Percentiles rank a stretch among this genome's conserved stretches.
Evolutionary conservation across 768 basidiomycete species (phyloP).

Genomic region (Gloeopeniophorella convolvens): DNA sequence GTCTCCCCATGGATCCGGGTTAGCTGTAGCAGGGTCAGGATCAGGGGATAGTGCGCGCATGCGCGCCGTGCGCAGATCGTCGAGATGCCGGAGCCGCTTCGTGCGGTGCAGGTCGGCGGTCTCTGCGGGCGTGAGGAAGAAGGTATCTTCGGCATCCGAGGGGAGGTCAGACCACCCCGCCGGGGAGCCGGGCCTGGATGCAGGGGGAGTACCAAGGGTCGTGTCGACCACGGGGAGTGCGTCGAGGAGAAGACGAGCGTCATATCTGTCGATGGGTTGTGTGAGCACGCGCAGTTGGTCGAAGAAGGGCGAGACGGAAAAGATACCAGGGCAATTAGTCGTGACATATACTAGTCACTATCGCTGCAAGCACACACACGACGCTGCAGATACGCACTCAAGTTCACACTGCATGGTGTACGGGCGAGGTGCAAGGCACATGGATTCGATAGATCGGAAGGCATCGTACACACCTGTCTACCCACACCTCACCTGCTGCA

Average conservation of each 20-base stretch:
- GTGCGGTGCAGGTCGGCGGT: slow-evolving; percentile 57
- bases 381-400: too few species aligned
- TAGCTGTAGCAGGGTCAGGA: slow-evolving; percentile 22
- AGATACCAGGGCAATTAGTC: neutral
- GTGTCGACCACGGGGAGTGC: slow-evolving; percentile 28
- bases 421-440: neutral
- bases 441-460: slow-evolving; percentile 18
- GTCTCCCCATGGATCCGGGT: slow-evolving; percentile 54
- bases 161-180: slow-evolving; percentile 80
- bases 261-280: slow-evolving; percentile 50
- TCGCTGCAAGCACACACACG: too few species aligned
- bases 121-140: slow-evolving; percentile 68
- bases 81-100: slow-evolving; percentile 59
- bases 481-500: slow-evolving; percentile 44
- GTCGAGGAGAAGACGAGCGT: slow-evolving; percentile 70
- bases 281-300: neutral
- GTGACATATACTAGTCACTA: too few species aligned
- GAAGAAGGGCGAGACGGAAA: slow-evolving; percentile 19
- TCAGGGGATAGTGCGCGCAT: slow-evolving; percentile 46
- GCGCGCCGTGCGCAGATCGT: slow-evolving; percentile 57
- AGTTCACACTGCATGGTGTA: too few species aligned
- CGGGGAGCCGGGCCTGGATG: slow-evolving; percentile 35
- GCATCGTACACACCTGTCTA: slow-evolving; percentile 68
- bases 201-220: slow-evolving; percentile 13
- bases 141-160: slow-evolving; percentile 80